Base-by-base conservation (phyloP, 768 basidiomycete species). In the Phlegmacium glaucopus region DNA sequence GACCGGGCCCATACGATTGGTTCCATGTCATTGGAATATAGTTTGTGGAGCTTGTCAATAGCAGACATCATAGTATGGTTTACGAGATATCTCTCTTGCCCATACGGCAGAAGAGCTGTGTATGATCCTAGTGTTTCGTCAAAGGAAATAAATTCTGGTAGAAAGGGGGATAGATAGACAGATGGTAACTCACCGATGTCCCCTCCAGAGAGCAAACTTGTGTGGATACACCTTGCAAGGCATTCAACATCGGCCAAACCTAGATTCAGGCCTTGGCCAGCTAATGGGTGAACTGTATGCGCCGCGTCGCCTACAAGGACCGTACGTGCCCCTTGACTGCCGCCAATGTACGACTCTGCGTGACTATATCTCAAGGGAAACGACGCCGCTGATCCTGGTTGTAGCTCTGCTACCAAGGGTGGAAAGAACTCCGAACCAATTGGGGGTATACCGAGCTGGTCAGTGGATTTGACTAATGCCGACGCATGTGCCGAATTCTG, bases 301-400 rank as follows among this genome's bases (percentile, higher is more conserved):
- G 94, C 96, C 1, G 95, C 94, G 66, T 99, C 96, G 2, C 96
- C 96, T 1, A 98, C 80, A 7, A 98, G 82, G 2, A 86, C 94
- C 1, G 90, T 94, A 4, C 95, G 79, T 3, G 70, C 63, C 4
- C 81, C 77, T 27, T 53, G 47, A 0, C 80, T 83, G 59, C 84
- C 84, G 12, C 94, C 92, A 37, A 94, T 70, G 64, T 99, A 98
- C 0, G 77, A 65, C 30, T 94, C 90, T 1, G 90, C 87, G 55
- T 98, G 96, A 40, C 80, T 88, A 52, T 90, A 86, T 25, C 83
- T 78, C 5, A 98, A 70, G 2, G 96, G 95, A 71, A 98, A 99
- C 1, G 90, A 90, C 1, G 95, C 94, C 39, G 85, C 71, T 0
- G 87, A 83, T 18, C 81, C 80, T 0, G 77, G 58, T 56, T 93